A percentile compares a stretch with the other conserved stretches of the same genome.
Evolutionary conservation across 2,329 filamentous ascomycete species (phyloP).

Genomic region (Claviceps fusiformis): DNA sequence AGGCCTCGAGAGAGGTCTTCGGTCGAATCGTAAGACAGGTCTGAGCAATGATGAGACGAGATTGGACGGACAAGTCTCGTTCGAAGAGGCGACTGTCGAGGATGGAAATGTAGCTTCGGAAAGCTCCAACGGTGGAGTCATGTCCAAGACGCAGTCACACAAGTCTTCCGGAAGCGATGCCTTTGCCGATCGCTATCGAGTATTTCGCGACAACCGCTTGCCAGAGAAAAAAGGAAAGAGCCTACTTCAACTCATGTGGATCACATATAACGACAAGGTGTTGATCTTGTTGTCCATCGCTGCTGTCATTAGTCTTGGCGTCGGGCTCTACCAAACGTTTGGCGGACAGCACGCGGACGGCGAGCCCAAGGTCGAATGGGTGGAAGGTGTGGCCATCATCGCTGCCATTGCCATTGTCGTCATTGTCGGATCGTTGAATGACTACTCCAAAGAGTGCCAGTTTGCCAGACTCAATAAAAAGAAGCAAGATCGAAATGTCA

Average conservation of each 20-base stretch:
- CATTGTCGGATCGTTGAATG: conserved; percentile 62
- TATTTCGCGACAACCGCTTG: conserved; percentile 59
- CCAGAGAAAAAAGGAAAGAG: conserved; percentile 64
- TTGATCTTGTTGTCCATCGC: conserved; percentile 58
- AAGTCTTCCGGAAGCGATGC: conserved; percentile 14
- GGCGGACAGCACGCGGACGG: conserved; percentile 37
- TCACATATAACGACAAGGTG: conserved; percentile 75
- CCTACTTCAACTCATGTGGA: conserved; percentile 62
- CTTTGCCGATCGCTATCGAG: conserved; percentile 53
- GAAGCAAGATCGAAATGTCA: conserved; percentile 63
- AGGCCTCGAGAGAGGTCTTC: conserved; percentile 68
- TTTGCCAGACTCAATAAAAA: conserved; percentile 69
- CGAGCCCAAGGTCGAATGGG: conserved; percentile 56
- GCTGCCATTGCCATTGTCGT: conserved; percentile 69
- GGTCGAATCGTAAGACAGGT: conserved; percentile 58
- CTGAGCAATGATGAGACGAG: conserved; percentile 62
- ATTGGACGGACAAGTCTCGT: conserved; percentile 53
- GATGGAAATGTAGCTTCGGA: conserved; percentile 22
- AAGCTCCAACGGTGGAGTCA: conserved; percentile 8
- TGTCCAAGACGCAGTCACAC: conserved; percentile 3
- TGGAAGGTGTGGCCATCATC: conserved; percentile 71
- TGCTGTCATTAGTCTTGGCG: conserved; percentile 57
- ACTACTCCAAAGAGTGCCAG: conserved; percentile 69
- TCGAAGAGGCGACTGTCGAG: conserved; percentile 50
- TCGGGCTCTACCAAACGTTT: conserved; percentile 65